A percentile compares a stretch with the other conserved stretches of the same genome.
Evolutionary conservation across 2,329 filamentous ascomycete genomes (phyloP).

Genomic region (Calonectria ilicicola): DNA sequence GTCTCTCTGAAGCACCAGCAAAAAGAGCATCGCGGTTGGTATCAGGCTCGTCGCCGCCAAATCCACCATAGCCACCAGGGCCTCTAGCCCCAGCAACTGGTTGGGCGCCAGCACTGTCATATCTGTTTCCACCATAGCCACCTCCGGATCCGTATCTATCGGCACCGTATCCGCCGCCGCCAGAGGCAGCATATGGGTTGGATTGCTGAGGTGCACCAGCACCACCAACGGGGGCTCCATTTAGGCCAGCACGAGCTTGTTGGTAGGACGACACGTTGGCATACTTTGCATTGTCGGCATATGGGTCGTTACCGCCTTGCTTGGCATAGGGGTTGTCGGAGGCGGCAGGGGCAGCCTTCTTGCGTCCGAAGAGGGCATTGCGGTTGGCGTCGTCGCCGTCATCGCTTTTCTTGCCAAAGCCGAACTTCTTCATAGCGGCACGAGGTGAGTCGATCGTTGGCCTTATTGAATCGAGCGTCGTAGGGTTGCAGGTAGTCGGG

Average conservation of each 20-base stretch:
- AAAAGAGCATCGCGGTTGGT: conserved; percentile 74
- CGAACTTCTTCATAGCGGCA: conserved; percentile 69
- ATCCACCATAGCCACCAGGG: conserved; percentile 71
- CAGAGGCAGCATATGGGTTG: conserved; percentile 38
- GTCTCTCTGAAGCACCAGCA: conserved; percentile 63
- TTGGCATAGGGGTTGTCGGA: conserved; percentile 70
- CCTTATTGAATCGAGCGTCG: neutral
- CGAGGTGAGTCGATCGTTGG: neutral
- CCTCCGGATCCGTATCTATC: conserved; percentile 64
- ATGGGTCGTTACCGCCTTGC: conserved; percentile 64
- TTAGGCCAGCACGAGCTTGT: conserved; percentile 53
- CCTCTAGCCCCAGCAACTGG: conserved; percentile 54
- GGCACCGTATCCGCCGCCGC: conserved; percentile 61
- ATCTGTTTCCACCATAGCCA: conserved; percentile 66
- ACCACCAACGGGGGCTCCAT: conserved; percentile 42
- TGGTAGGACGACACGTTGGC: conserved; percentile 60
- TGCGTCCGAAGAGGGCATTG: conserved; percentile 65
- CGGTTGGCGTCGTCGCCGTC: conserved; percentile 62
- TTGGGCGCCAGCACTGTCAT: conserved; percentile 54
- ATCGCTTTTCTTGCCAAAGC: conserved; percentile 67
- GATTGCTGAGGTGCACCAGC: conserved; percentile 47
- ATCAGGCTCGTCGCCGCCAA: conserved; percentile 62
- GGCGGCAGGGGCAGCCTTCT: conserved; percentile 61
- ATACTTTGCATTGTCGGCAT: conserved; percentile 61
- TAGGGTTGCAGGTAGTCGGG: conserved; percentile 11